Percentiles rank a stretch among this genome's conserved stretches.
These are phyloP conservation scores for Metschnikowia anglica DNA, from an alignment of 805 yeast species.

Conservation along the genomic window DNA sequence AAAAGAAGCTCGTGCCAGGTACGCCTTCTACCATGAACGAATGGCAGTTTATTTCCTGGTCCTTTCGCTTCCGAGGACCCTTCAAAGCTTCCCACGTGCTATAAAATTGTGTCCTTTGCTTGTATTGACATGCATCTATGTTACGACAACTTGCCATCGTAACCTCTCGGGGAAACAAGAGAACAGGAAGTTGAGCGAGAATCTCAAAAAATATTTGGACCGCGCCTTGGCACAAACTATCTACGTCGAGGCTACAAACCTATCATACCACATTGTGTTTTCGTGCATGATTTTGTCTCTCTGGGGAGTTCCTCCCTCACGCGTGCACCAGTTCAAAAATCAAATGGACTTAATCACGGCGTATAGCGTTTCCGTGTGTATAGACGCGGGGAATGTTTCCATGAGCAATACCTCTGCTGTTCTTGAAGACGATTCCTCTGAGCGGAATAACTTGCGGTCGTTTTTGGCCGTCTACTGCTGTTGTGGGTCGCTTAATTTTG, in stretches of 20 bases:
- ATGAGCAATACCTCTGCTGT: neutral
- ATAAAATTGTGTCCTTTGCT: conserved; percentile 44
- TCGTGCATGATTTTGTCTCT: conserved; percentile 46
- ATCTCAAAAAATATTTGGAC: conserved; percentile 46
- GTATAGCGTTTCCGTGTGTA: conserved; percentile 45
- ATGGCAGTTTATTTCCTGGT: conserved; percentile 51
- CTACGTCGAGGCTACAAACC: conserved; percentile 42
- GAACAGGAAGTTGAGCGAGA: conserved; percentile 40
- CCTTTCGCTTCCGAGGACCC: conserved; percentile 38
- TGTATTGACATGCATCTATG: conserved; percentile 44
- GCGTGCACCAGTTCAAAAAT: conserved; percentile 52
- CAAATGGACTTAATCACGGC: conserved; percentile 50
- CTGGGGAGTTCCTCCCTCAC: conserved; percentile 55
- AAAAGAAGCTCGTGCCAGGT: conserved; percentile 36
- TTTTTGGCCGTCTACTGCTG: conserved; percentile 50
- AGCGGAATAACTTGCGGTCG: conserved; percentile 37
- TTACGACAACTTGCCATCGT: conserved; percentile 46
- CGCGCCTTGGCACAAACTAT: conserved; percentile 45
- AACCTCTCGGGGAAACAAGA: conserved; percentile 2
- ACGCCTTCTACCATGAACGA: conserved; percentile 34
- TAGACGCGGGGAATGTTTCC: conserved; percentile 43
- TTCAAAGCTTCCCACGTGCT: conserved; percentile 40
- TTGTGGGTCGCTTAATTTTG: conserved; percentile 51
- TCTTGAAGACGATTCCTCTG: conserved; percentile 22
- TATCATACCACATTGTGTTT: conserved; percentile 42